Base-by-base conservation (phyloP, 1,139 yeast genomes). In the Hyphopichia pseudoburtonii region DNA sequence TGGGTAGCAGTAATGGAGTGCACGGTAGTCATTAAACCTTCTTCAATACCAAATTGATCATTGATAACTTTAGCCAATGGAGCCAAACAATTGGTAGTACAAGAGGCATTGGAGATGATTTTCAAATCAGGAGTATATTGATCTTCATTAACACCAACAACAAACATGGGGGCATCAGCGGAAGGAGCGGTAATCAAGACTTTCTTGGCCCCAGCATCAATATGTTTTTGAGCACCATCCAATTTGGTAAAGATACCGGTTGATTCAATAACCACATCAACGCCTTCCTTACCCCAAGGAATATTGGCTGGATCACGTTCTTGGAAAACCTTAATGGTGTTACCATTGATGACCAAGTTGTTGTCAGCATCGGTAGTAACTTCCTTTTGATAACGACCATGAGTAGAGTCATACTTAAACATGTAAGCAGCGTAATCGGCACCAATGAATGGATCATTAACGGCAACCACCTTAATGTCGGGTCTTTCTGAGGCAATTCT, bases 1-100 rank as follows among this genome's bases (percentile, higher is more conserved):
- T 85, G 94, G 64, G 92, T 83, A 62, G 94, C 94, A 55, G 94
- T 85, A 74, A 83, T 80, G 63, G 92, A 83, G 82, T 85, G 94
- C 57, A 84, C 88, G 52, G 94, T 85, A 76, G 94, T 85, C 94
- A 85, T 85, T 63, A 85, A 78, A 73, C 88, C 94, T 74, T 85
- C 94, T 61, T 80, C 84, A 57, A 85, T 79, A 47, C 92, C 92
- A 64, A 82, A 85, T 58, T 69, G 71, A 70, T 85, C 89, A 74
- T 85, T 77, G 64, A 85, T 69, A 57, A 85, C 81, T 78, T 85
- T 85, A 70, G 89, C 90, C 60, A 85, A 78, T 61, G 94, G 94
- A 58, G 94, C 94, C 64, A 85, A 74, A 76, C 94, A 82, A 82
- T 85, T 85, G 65, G 94, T 85, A 72, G 94, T 85, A 79, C 94